Percentiles rank a stretch among this genome's conserved stretches.
phyloP scores from a whole-genome alignment of 345 rosid genomes.

The Lepidium aucheri region DNA sequence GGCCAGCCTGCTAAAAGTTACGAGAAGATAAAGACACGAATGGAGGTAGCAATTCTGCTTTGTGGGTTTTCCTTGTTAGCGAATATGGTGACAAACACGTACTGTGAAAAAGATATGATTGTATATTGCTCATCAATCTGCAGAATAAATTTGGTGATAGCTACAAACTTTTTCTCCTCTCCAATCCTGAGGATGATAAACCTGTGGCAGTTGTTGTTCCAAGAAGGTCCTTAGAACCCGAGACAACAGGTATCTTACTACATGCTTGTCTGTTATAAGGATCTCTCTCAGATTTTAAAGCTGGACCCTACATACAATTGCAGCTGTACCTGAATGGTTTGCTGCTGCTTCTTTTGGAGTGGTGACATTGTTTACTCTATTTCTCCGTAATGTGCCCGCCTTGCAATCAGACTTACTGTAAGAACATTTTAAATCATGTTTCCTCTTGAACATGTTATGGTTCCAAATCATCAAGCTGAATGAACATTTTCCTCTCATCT shows the following conservation, averaged over 20 bases:
- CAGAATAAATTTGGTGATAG: constrained; percentile 81
- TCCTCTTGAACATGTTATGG: neutral
- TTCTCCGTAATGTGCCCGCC: constrained; percentile 85
- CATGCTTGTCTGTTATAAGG: neutral
- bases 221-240: constrained; percentile 66
- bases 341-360: constrained; percentile 93
- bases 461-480: neutral
- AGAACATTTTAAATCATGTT: constrained; percentile 23
- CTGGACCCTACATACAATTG: constrained; percentile 13
- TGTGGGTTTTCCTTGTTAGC: neutral
- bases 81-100: neutral
- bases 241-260: constrained; percentile 48
- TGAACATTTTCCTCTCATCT: neutral
- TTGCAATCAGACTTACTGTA: constrained; percentile 80
- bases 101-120: neutral
- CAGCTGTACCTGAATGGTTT: constrained; percentile 97
- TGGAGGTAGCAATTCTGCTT: constrained; percentile 42
- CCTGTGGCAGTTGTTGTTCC: constrained; percentile 98
- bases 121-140: neutral
- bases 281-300: neutral
- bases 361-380: constrained; percentile 70
- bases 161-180: constrained; percentile 78
- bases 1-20: constrained; percentile 76
- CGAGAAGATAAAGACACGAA: constrained; percentile 65
- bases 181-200: constrained; percentile 91